phyloP scores from a whole-genome alignment of 108 stramenopile species.

The Aureococcus anophagefferens region DNA sequence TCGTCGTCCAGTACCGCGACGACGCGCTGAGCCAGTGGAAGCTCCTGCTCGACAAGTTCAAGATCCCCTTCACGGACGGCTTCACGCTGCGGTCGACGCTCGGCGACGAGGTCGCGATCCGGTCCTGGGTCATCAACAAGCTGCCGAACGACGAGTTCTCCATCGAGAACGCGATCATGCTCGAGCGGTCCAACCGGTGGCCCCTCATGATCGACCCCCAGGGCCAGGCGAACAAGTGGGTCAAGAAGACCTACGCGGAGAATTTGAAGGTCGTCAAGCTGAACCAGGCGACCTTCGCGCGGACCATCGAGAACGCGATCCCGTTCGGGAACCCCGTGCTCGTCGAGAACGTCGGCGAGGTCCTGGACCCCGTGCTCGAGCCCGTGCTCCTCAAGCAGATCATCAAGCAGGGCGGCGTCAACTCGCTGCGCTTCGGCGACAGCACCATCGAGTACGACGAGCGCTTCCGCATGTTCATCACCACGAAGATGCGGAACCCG shows the following conservation, averaged over 20 bases:
- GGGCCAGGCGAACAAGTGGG: slow-evolving; percentile 50
- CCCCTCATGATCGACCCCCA: slow-evolving; percentile 59
- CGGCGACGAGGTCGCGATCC: slow-evolving; percentile 38
- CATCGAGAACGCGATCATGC: slow-evolving; percentile 52
- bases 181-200: slow-evolving; percentile 39
- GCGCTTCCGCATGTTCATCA: slow-evolving; percentile 45
- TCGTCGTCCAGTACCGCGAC: slow-evolving; percentile 41
- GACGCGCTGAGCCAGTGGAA: slow-evolving; percentile 28
- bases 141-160: slow-evolving; percentile 46
- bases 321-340: slow-evolving; percentile 48
- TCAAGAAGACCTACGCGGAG: slow-evolving; percentile 23
- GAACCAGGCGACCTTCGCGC: slow-evolving; percentile 42
- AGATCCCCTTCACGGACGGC: slow-evolving; percentile 38
- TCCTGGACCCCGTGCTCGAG: slow-evolving; percentile 44
- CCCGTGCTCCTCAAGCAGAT: slow-evolving; percentile 40
- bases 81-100: slow-evolving; percentile 34
- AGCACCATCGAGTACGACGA: slow-evolving; percentile 48
- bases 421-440: slow-evolving; percentile 43
- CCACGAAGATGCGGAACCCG: slow-evolving; percentile 47
- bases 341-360: slow-evolving; percentile 45
- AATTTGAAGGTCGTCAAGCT: slow-evolving; percentile 44
- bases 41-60: not conserved
- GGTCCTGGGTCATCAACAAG: slow-evolving; percentile 42
- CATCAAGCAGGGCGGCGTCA: slow-evolving; percentile 31
- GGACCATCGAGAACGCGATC: slow-evolving; percentile 50